Conservation (phyloP, 1,139 yeast species). For the Sporopachydermia cereana region DNA sequence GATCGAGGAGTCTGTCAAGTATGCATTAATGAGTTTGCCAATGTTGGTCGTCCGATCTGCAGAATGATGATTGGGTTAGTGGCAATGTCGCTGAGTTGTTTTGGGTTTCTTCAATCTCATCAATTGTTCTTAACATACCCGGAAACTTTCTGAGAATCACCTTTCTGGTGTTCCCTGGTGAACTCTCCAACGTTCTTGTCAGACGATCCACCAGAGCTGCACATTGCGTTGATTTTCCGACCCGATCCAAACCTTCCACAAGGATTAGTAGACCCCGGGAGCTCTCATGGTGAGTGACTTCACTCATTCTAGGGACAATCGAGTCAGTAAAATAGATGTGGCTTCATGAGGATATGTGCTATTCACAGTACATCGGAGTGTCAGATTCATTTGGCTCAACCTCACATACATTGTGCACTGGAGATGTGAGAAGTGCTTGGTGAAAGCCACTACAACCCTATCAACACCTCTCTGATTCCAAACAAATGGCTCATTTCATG, state of each 20-base stretch:
- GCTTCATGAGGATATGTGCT: too few species aligned
- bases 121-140: slow-evolving; percentile 12
- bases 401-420: too few species aligned
- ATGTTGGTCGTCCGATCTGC: slow-evolving; percentile 64
- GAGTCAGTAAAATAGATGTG: too few species aligned
- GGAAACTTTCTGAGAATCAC: slow-evolving; percentile 66
- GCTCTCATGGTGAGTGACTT: not conserved
- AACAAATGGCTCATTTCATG: too few species aligned
- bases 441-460: too few species aligned
- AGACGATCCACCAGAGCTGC: slow-evolving; percentile 26
- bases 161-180: slow-evolving; percentile 16
- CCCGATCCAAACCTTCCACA: slow-evolving; percentile 87
- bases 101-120: not conserved
- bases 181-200: too few species aligned
- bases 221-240: slow-evolving; percentile 92
- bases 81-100: not conserved
- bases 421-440: too few species aligned
- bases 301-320: not conserved
- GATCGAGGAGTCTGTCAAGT: slow-evolving; percentile 38
- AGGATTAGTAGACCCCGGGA: slow-evolving; percentile 62
- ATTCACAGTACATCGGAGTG: too few species aligned
- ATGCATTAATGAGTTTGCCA: slow-evolving; percentile 67
- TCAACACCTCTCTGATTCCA: too few species aligned
- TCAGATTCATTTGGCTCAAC: too few species aligned
- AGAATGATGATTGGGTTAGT: too few species aligned